phyloP scores from a whole-genome alignment of 1,139 yeast species.

The Pichia sp. region DNA sequence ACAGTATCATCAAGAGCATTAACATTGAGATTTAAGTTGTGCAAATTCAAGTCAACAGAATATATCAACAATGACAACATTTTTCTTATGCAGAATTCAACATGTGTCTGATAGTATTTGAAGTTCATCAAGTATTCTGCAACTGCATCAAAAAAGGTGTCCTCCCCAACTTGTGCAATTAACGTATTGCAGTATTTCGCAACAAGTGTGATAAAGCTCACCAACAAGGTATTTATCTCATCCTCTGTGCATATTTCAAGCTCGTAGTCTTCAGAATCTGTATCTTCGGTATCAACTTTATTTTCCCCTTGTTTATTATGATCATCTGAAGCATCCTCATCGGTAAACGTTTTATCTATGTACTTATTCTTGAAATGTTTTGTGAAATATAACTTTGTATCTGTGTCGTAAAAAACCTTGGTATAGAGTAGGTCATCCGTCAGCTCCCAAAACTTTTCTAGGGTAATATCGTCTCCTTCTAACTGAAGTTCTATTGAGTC shows the following conservation, averaged over 20 bases:
- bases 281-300: neutral
- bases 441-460: constrained; percentile 30
- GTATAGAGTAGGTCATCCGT: constrained; percentile 30
- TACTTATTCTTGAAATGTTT: constrained; percentile 12
- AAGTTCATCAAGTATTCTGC: constrained; percentile 34
- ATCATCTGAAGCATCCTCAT: constrained; percentile 10
- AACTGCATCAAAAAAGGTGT: constrained; percentile 25
- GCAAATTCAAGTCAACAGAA: constrained; percentile 36
- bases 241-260: constrained; percentile 24
- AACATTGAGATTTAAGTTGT: constrained; percentile 36
- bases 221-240: constrained; percentile 32
- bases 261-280: constrained; percentile 3
- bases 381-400: constrained; percentile 23
- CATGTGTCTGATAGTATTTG: constrained; percentile 33
- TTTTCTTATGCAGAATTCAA: constrained; percentile 43
- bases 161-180: constrained; percentile 20
- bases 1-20: constrained; percentile 18
- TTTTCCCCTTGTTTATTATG: neutral
- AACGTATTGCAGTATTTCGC: constrained; percentile 28
- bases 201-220: constrained; percentile 29
- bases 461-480: constrained; percentile 20
- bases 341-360: constrained; percentile 1
- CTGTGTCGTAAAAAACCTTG: constrained; percentile 24
- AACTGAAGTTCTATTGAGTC: constrained; percentile 11
- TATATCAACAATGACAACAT: constrained; percentile 41